Percentiles rank a stretch among this genome's conserved stretches.
Conservation (phyloP, 2,329 filamentous ascomycete species). For the Xylariaceae sp. region DNA sequence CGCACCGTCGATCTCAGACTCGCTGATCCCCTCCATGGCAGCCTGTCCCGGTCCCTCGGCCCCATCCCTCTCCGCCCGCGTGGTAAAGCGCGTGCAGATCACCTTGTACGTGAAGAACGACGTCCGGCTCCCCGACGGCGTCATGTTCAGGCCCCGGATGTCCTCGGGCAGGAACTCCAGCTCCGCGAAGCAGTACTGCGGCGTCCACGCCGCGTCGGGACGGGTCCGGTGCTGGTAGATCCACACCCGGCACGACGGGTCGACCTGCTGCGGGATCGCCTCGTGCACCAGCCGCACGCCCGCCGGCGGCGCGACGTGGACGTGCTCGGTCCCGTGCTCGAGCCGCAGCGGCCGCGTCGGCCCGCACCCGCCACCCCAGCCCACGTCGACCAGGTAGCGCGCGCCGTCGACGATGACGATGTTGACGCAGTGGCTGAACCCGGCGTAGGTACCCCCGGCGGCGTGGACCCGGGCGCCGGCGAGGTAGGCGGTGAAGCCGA, state of each 20-base stretch:
- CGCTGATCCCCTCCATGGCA: slow-evolving; percentile 31
- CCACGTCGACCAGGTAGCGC: slow-evolving; percentile 54
- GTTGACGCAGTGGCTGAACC: slow-evolving; percentile 52
- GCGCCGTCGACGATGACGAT: slow-evolving; percentile 43
- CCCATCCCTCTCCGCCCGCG: slow-evolving; percentile 13
- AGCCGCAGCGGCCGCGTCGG: slow-evolving; percentile 55
- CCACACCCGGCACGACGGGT: slow-evolving; percentile 42
- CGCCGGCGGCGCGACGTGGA: slow-evolving; percentile 53
- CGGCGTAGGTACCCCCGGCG: slow-evolving; percentile 33
- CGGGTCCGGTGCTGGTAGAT: slow-evolving; percentile 57
- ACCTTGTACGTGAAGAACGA: not conserved
- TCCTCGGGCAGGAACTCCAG: slow-evolving; percentile 59
- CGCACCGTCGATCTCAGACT: slow-evolving; percentile 46
- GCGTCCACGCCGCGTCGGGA: slow-evolving; percentile 47
- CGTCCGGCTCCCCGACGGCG: not conserved
- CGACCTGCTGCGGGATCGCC: slow-evolving; percentile 39
- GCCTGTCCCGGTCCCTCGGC: slow-evolving; percentile 26
- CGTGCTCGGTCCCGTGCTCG: slow-evolving; percentile 39
- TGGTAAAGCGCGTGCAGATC: not conserved
- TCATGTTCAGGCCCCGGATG: slow-evolving; percentile 56
- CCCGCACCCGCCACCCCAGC: slow-evolving; percentile 53
- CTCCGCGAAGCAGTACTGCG: slow-evolving; percentile 61
- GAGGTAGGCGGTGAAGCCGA: slow-evolving; percentile 52
- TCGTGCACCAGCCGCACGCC: slow-evolving; percentile 50
- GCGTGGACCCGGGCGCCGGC: slow-evolving; percentile 47